Percentiles rank a stretch among this genome's conserved stretches.
phyloP scores from a whole-genome alignment of 2,329 filamentous ascomycete genomes.

The Xylaria arbuscula region DNA sequence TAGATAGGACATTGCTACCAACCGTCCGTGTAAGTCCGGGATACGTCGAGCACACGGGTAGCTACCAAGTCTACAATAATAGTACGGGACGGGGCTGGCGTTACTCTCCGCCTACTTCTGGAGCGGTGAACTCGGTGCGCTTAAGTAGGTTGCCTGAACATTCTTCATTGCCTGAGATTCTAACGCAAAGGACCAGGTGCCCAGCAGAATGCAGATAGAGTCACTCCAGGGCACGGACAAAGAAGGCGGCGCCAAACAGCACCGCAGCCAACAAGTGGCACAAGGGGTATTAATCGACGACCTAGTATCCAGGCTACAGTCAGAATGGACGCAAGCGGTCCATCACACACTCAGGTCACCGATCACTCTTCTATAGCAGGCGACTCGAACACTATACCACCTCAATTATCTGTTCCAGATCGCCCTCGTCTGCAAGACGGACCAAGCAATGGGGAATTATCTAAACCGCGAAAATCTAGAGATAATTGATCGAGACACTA shows the following conservation, averaged over 20 bases:
- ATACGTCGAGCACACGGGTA: conserved; percentile 9
- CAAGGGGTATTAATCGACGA: not conserved
- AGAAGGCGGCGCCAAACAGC: not conserved
- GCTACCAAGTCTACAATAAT: conserved; percentile 13
- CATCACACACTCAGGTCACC: not conserved
- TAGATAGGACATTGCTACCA: not conserved
- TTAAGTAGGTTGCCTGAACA: not conserved
- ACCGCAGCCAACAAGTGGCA: not conserved
- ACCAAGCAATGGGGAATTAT: not conserved
- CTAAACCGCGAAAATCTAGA: not conserved
- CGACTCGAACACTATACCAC: too few relatives aligned
- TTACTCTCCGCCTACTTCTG: not conserved
- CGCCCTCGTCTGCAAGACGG: not conserved
- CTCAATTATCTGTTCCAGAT: not conserved
- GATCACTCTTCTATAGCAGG: not conserved
- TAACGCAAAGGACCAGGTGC: not conserved
- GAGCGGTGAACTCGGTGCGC: not conserved
- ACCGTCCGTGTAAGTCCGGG: conserved; percentile 18
- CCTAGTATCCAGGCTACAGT: not conserved
- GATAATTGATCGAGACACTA: not conserved
- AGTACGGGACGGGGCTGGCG: conserved; percentile 22
- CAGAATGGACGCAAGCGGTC: not conserved
- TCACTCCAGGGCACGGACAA: not conserved
- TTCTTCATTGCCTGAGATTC: not conserved
- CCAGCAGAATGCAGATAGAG: not conserved